Evolutionary conservation across 768 basidiomycete species (phyloP).

Genomic region (Mrakia blollopis): DNA sequence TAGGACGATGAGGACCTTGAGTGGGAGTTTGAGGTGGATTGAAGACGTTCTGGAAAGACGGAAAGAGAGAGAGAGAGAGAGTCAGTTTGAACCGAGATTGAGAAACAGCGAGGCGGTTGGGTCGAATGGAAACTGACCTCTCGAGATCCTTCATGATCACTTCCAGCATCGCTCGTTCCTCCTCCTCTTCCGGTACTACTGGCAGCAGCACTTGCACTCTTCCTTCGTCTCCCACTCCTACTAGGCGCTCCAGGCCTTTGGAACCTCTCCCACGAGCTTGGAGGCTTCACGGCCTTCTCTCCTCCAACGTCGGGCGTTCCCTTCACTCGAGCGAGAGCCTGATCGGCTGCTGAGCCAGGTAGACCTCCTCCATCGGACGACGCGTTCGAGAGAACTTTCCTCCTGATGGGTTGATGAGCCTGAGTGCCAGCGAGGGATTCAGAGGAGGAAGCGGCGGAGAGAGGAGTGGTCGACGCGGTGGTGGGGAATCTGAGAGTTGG

Average conservation of each 20-base stretch:
- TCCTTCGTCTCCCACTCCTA: neutral
- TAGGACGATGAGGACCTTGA: neutral
- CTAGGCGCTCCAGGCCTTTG: constrained; percentile 15
- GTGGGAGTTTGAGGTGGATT: neutral
- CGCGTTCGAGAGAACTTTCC: constrained; percentile 11
- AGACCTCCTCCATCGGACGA: neutral
- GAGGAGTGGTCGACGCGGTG: neutral
- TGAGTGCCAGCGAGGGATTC: neutral
- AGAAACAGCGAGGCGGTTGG: neutral
- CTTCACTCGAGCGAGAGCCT: neutral
- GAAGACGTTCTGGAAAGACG: neutral
- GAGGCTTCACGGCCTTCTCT: constrained; percentile 10
- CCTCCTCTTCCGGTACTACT: neutral
- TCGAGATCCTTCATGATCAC: constrained; percentile 8
- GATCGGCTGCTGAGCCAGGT: neutral
- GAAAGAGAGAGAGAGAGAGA: neutral
- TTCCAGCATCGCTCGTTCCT: constrained; percentile 18
- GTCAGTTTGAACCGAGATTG: neutral
- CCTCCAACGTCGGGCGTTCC: neutral
- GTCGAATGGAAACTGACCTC: neutral
- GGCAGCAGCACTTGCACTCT: neutral
- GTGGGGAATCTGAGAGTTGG: neutral
- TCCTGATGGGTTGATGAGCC: neutral
- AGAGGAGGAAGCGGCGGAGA: neutral
- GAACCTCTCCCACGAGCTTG: constrained; percentile 27